Conservation (phyloP, 345 rosid genomes). For the Kandelia obovata region DNA sequence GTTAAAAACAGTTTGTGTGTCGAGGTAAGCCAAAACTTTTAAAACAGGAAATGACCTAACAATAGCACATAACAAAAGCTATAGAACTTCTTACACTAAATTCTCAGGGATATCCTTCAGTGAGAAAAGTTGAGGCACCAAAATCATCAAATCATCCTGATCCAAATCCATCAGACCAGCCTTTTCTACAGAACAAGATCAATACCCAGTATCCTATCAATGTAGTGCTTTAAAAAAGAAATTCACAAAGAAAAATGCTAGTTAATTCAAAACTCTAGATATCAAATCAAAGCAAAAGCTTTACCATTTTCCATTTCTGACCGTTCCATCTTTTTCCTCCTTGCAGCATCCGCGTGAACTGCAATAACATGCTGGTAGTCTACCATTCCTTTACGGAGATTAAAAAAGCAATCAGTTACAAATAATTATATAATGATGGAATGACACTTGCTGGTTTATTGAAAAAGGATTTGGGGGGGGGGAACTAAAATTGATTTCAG, state of each 20-base stretch:
- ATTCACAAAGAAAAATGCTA: neutral
- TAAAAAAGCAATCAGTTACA: neutral
- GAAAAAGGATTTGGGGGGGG: neutral
- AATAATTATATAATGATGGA: neutral
- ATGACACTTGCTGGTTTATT: neutral
- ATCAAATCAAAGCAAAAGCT: slow-evolving; percentile 3
- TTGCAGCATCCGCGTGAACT: slow-evolving; percentile 71
- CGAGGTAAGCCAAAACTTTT: neutral
- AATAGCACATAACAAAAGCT: slow-evolving; percentile 11
- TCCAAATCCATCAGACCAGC: slow-evolving; percentile 60
- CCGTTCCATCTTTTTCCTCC: slow-evolving; percentile 63
- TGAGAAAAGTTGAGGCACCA: slow-evolving; percentile 78
- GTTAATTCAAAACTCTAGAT: neutral
- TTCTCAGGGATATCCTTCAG: slow-evolving; percentile 73
- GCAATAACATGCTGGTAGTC: slow-evolving; percentile 94
- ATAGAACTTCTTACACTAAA: slow-evolving; percentile 54
- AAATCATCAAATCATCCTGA: slow-evolving; percentile 76
- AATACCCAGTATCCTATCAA: neutral
- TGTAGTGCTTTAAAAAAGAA: neutral
- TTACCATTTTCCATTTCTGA: slow-evolving; percentile 58
- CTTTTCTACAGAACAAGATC: slow-evolving; percentile 35
- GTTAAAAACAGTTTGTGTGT: neutral
- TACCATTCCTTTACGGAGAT: slow-evolving; percentile 62
- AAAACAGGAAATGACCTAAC: neutral
- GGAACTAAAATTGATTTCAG: neutral